phyloP scores from a whole-genome alignment of 1,284 basidiomycete species.

The Austropuccinia psidii region DNA sequence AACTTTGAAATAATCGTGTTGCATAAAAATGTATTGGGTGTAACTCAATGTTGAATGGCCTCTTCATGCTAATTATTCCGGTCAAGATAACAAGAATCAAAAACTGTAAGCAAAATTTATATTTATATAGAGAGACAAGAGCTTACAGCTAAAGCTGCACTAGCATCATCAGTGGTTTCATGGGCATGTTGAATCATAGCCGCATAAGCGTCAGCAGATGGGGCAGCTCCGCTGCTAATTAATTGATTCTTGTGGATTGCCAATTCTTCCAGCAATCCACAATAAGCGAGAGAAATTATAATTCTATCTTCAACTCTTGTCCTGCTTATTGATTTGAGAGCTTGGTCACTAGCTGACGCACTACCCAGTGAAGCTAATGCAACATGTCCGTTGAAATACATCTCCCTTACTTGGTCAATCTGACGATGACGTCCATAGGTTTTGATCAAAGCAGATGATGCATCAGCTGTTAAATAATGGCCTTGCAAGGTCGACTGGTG shows the following conservation, averaged over 20 bases:
- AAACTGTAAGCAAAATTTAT: not conserved
- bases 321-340: slow-evolving; percentile 52
- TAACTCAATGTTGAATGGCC: slow-evolving; percentile 61
- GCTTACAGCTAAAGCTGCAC: slow-evolving; percentile 59
- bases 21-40: slow-evolving; percentile 75
- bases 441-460: slow-evolving; percentile 15
- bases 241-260: slow-evolving; percentile 72
- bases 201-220: slow-evolving; percentile 80
- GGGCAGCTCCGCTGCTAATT: slow-evolving; percentile 64
- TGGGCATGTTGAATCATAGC: slow-evolving; percentile 76
- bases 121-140: not conserved
- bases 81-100: not conserved
- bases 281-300: slow-evolving; percentile 72
- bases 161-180: slow-evolving; percentile 87
- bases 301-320: slow-evolving; percentile 73
- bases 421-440: slow-evolving; percentile 11
- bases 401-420: slow-evolving; percentile 20
- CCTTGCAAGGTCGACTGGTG: not conserved
- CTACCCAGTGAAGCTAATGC: slow-evolving; percentile 8
- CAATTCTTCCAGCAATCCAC: slow-evolving; percentile 68
- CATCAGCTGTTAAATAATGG: slow-evolving; percentile 20
- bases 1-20: slow-evolving; percentile 94
- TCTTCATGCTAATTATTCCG: slow-evolving; percentile 69
- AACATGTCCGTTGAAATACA: slow-evolving; percentile 22
- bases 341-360: not conserved